A percentile compares a stretch with the other conserved stretches of the same genome.
phyloP scores from a whole-genome alignment of 768 basidiomycete species.

The Russula virescens region DNA sequence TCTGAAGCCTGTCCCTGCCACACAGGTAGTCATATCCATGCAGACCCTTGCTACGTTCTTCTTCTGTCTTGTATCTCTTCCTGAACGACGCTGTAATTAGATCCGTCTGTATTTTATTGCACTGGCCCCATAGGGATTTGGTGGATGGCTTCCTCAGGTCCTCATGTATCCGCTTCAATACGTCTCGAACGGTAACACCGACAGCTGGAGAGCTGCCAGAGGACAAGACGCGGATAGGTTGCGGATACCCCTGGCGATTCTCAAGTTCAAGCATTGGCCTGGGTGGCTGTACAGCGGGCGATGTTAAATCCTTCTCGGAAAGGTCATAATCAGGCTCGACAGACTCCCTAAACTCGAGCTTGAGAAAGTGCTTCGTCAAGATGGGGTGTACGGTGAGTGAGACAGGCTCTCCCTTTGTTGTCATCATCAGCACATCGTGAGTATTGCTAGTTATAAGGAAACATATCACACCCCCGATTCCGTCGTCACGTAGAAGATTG shows the following conservation, averaged over 20 bases:
- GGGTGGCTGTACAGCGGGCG: constrained; percentile 1
- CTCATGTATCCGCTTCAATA: neutral
- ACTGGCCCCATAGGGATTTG: neutral
- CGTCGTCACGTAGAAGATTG: neutral
- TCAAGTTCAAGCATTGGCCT: neutral
- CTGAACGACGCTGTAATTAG: neutral
- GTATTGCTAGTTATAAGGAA: neutral
- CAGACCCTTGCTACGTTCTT: neutral
- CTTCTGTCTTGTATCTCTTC: constrained; percentile 1
- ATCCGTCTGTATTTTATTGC: neutral
- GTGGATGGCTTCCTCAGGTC: neutral
- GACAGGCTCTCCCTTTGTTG: constrained; percentile 4
- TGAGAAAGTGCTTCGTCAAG: constrained; percentile 8
- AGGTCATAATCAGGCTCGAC: neutral
- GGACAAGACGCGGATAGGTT: neutral
- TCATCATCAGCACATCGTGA: neutral
- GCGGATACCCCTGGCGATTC: constrained; percentile 13
- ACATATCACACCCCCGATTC: neutral
- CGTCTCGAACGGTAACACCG: constrained; percentile 2
- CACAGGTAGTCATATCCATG: neutral
- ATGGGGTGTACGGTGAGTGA: constrained; percentile 1
- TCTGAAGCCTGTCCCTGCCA: constrained; percentile 7
- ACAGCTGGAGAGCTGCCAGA: neutral
- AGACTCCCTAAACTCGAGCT: neutral
- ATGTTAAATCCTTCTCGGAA: constrained; percentile 2